A percentile compares a stretch with the other conserved stretches of the same genome.
These are phyloP conservation scores for Allodekkera sacchari DNA, from an alignment of 805 yeast species.

Conservation along the genomic window DNA sequence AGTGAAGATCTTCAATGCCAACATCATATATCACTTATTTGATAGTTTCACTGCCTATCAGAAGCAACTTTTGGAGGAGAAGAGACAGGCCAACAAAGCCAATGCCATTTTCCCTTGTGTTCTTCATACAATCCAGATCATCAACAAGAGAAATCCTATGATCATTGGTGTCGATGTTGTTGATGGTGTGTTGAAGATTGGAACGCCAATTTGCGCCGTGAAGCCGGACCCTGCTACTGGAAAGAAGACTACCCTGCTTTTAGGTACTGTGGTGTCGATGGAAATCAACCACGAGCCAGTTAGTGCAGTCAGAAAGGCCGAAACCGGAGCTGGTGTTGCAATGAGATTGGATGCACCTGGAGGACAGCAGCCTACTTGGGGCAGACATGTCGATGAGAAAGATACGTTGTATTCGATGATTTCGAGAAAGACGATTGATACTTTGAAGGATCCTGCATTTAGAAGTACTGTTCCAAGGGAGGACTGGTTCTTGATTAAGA, in stretches of 20 bases:
- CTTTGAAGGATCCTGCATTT: slow-evolving; percentile 97
- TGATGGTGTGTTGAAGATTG: slow-evolving; percentile 83
- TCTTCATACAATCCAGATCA: slow-evolving; percentile 86
- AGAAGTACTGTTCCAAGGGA: slow-evolving; percentile 89
- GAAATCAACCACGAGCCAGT: slow-evolving; percentile 91
- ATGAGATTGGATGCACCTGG: slow-evolving; percentile 93
- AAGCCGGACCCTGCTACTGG: slow-evolving; percentile 82
- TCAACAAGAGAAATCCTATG: slow-evolving; percentile 98
- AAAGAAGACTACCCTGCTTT: slow-evolving; percentile 55
- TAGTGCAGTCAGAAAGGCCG: slow-evolving; percentile 82
- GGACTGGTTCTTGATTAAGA: slow-evolving; percentile 89
- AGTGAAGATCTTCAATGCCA: slow-evolving; percentile 89
- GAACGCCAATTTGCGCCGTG: slow-evolving; percentile 95
- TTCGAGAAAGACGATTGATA: slow-evolving; percentile 84
- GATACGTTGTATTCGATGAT: slow-evolving; percentile 88
- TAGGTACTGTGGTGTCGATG: slow-evolving; percentile 87
- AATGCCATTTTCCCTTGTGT: slow-evolving; percentile 95
- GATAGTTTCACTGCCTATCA: slow-evolving; percentile 94
- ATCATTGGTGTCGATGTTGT: slow-evolving; percentile 96
- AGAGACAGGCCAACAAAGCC: slow-evolving; percentile 81
- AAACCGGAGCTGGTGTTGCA: slow-evolving; percentile 97
- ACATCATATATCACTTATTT: slow-evolving; percentile 91
- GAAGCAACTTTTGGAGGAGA: slow-evolving; percentile 74
- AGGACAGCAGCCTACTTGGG: slow-evolving; percentile 94
- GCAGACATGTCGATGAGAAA: slow-evolving; percentile 94